Base-by-base conservation (phyloP, 306 rosid species). In the Gillenia trifoliata region DNA sequence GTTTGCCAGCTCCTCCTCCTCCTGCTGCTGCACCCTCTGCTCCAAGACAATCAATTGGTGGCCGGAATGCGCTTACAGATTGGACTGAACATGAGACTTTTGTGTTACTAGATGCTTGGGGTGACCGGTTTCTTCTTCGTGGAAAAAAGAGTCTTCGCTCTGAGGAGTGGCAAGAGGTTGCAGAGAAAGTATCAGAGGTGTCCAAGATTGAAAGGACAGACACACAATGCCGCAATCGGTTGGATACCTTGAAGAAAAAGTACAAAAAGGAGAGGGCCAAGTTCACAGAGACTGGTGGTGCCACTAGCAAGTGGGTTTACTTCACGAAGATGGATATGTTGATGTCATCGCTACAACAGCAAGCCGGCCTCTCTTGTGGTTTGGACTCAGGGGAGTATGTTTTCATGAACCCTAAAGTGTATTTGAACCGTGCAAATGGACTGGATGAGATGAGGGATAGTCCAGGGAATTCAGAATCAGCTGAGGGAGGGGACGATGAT, bases 141-240 rank as follows among this genome's bases (percentile, higher is more conserved):
- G 93, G 91, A 54, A 93, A 93, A 85, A 93, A 91, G 88, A 93
- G 97, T 66, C 96, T 93, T 66, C 86, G 97, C 75, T 84, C 88
- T 26, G 97, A 93, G 81, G 98, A 93, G 74, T 93, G 98, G 98
- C 91, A 88, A 77, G 89, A 91, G 83, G 97, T 93, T 71, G 92
- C 97, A 4, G 96, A 89, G 65, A 88, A 85, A 84, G 98, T 93
- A 16, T 86, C 92, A 3, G 88, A 88, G 81, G 89, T 88, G 66
- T 93, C 97, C 30, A 89, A 88, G 73, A 59, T 87, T 45, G 92
- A 89, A 54, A 91, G 88, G 83, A 89, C 93, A 6, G 96, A 84
- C 71, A 87, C 93, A 34, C 98, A 93, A 66, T 93, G 98, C 70
- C 82, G 98, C 41, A 93, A 91, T 76, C 92, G 92, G 22, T 77